Base-by-base conservation (phyloP, 192 early-diverging fungal species). In the Gonapodya sp. region DNA sequence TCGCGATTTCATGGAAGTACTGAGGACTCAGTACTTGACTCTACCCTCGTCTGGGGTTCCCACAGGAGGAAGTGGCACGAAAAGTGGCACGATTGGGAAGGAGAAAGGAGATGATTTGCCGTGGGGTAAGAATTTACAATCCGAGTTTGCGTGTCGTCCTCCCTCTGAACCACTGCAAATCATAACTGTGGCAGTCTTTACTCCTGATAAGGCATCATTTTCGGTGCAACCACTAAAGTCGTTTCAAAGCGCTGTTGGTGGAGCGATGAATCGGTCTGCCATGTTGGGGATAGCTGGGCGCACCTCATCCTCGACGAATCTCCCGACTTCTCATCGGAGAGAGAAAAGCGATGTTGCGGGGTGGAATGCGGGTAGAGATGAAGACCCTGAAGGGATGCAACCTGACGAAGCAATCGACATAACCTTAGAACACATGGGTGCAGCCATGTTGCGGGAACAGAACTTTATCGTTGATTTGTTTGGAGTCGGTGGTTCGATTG, bases 381-480 rank as follows among this genome's bases (percentile, higher is more conserved):
- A 35, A n/a, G 87, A 89, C 34, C 24, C 46, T 24, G 87, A 89
- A 32, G 79, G 83, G 81, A 87, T 90, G 86, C 30, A 36, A 79
- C 89, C 89, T 0, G 89, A 90, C 82, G 87, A 90, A 84, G 86
- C 46, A 24, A 24, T 64, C 8, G 35, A 33, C 24, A 78, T 80
- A 72, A 86, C 91, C 35, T 85, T 95, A 24, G 79, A 82, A 1
- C 87, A 90, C 35, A 85, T 96, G 31, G 86, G 92, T 8, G 82
- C 89, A 32, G 83, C 92, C 18, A 91, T 97, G 16, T 88, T 94
- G 14, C 86, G 93, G 0, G 96, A 96, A 85, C 95, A 98, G 85
- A 98, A 97, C 85, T 96, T 94, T 81, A 89, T 97, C 73, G 89
- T 91, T 24, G 95, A 97, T 80, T 85, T 96, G 35, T 98, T 99